A percentile compares a stretch with the other conserved stretches of the same genome.
Evolutionary conservation across 2,329 filamentous ascomycete genomes (phyloP).

Genomic region (Colletotrichum falcatum): DNA sequence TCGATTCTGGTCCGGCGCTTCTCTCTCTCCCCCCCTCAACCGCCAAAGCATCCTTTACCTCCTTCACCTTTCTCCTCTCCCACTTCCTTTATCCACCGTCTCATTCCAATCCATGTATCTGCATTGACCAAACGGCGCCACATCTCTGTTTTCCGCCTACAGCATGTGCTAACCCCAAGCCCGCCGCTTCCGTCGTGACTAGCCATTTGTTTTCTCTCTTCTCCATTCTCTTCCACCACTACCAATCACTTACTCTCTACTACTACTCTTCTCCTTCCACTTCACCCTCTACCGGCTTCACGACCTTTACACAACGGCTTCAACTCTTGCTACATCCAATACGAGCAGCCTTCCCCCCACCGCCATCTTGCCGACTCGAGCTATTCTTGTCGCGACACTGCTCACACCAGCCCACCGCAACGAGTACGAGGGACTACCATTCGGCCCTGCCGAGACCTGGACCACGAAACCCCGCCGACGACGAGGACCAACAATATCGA

Average conservation of each 20-base stretch:
- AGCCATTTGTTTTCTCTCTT: slow-evolving; percentile 41
- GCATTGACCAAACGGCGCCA: slow-evolving; percentile 35
- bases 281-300: slow-evolving; percentile 3
- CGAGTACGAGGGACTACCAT: slow-evolving; percentile 25
- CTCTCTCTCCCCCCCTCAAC: neutral
- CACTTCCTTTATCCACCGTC: slow-evolving; percentile 19
- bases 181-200: slow-evolving; percentile 39
- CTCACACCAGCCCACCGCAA: slow-evolving; percentile 27
- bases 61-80: slow-evolving; percentile 1
- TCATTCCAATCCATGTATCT: slow-evolving; percentile 27
- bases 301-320: slow-evolving; percentile 24
- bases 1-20: slow-evolving; percentile 26
- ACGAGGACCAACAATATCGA: slow-evolving; percentile 35
- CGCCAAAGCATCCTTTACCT: slow-evolving; percentile 20
- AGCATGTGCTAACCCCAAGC: slow-evolving; percentile 41
- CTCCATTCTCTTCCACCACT: slow-evolving; percentile 34
- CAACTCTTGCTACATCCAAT: slow-evolving; percentile 15
- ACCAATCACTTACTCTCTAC: slow-evolving; percentile 27
- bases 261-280: slow-evolving; percentile 6
- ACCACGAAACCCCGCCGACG: slow-evolving; percentile 29
- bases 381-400: slow-evolving; percentile 31
- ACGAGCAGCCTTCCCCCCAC: slow-evolving; percentile 30
- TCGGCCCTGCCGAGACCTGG: slow-evolving; percentile 27
- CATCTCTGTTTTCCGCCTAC: slow-evolving; percentile 36
- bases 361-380: slow-evolving; percentile 7